Conservation (phyloP, 176 grass and related monocot species). For the Aegilops speltoides region DNA sequence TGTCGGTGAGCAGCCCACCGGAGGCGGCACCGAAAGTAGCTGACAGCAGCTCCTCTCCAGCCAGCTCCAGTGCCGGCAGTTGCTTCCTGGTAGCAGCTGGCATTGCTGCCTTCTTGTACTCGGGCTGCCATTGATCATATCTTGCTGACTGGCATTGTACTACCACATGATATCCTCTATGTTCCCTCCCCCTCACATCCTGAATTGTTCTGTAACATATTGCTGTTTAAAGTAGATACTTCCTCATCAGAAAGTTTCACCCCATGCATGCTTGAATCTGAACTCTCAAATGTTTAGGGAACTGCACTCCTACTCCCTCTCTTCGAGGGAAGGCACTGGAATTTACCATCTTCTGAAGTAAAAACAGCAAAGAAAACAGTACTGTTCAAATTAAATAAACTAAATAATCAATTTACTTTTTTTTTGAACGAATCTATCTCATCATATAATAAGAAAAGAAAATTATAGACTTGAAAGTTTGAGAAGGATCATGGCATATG, state of each 20-base stretch:
- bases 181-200: slow-evolving; percentile 10
- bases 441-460: not conserved
- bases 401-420: not conserved
- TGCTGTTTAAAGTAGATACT: slow-evolving; percentile 38
- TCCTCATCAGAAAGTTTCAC: slow-evolving; percentile 20
- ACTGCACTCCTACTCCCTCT: not conserved
- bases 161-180: not conserved
- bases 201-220: slow-evolving; percentile 47
- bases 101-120: slow-evolving; percentile 30
- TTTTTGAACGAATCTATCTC: too few species aligned
- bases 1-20: slow-evolving; percentile 27
- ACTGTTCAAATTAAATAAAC: not conserved
- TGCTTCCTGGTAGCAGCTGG: slow-evolving; percentile 15
- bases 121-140: slow-evolving; percentile 33
- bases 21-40: not conserved
- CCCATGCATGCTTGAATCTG: not conserved
- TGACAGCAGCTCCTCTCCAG: slow-evolving; percentile 12
- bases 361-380: not conserved
- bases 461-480: not conserved
- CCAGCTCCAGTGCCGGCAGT: not conserved
- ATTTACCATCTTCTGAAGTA: not conserved
- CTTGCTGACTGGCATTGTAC: slow-evolving; percentile 19
- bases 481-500: not conserved
- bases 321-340: not conserved
- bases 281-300: not conserved